Evolutionary conservation across 2,329 filamentous ascomycete species (phyloP), one percentile per base, ranked within the genome.

Genomic region (Aspergillus sp.): DNA sequence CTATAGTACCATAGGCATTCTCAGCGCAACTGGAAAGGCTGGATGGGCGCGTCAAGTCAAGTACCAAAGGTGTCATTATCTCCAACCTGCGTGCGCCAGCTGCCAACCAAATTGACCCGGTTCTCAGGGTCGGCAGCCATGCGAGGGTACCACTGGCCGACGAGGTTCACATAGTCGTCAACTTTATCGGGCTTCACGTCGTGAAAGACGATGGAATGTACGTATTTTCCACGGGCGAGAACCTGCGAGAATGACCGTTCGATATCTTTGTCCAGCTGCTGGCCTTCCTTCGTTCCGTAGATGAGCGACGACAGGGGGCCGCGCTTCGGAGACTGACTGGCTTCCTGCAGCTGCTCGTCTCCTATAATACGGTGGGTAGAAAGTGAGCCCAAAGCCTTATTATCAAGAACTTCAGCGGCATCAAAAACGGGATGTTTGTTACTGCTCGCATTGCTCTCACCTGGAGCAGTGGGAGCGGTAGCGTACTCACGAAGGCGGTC

Each of bases 141-240:
- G 73, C 86, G 87, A 8, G 95, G 94, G 73, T 99, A 99, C 90
- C 92, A 98, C 39, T 85, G 83, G 62, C 95, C 92, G 13, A 98
- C 91, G 53, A 98, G 83, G 60, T 94, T 84, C 54, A 94, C 88
- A 73, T 99, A 99, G 72, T 98, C 94, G 64, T 97, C 92, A 50
- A 97, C 91, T 80, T 92, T 95, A 71, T 97, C 92, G 62, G 93
- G 92, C 80, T 96, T 92, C 66, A 99, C 95, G 63, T 96, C 87
- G 81, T 99, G 95, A 73, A 96, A 92, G 61, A 96, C 92, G 75
- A 99, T 97, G 50, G 92, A 96, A 79, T 99, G 95, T 57, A 99
- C 93, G 73, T 99, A 99, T 81, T 99, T 99, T 73, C 95, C 95
- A 66, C 95, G 86, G 23, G 95, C 95, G 49, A 99, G 83, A 48